Evolutionary conservation across 495 filamentous ascomycete species (phyloP).

Genomic region (Hyaloscypha bicolor): DNA sequence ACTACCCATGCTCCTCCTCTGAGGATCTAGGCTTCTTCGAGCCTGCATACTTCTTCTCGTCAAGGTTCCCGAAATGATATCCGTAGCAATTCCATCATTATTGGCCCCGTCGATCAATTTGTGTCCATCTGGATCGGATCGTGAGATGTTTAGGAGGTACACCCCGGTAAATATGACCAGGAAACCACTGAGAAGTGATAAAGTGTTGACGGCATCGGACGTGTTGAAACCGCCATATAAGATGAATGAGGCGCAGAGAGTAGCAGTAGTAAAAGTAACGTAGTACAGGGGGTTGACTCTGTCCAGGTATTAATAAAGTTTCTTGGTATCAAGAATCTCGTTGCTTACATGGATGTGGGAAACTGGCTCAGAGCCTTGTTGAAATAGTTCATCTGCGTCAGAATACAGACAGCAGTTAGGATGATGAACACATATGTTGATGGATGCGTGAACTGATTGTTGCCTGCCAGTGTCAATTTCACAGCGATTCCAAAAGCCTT

Average conservation of each 20-base stretch:
- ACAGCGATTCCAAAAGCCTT: conserved; percentile 97
- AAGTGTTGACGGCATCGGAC: conserved; percentile 87
- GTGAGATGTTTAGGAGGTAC: conserved; percentile 93
- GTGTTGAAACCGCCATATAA: conserved; percentile 98
- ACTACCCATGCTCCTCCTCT: conserved; percentile 61
- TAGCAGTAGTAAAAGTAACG: conserved; percentile 98
- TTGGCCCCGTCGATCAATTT: conserved; percentile 64
- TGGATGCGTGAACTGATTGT: conserved; percentile 92
- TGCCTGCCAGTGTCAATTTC: conserved; percentile 85
- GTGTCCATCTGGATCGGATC: conserved; percentile 83
- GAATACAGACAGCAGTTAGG: conserved; percentile 86
- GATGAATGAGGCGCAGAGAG: conserved; percentile 93
- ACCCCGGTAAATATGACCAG: conserved; percentile 96
- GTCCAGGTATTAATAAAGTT: conserved; percentile 7
- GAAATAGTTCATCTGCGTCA: conserved; percentile 99
- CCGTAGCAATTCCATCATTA: conserved; percentile 81
- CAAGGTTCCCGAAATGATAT: conserved; percentile 83
- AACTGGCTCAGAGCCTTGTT: conserved; percentile 98
- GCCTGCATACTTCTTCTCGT: conserved; percentile 93
- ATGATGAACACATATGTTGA: conserved; percentile 98
- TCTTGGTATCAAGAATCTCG: background rate
- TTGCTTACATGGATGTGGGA: conserved; percentile 87
- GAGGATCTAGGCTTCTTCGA: conserved; percentile 55
- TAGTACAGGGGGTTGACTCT: conserved; percentile 99
- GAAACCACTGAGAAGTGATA: conserved; percentile 92